A percentile compares a stretch with the other conserved stretches of the same genome.
phyloP scores from a whole-genome alignment of 1,284 basidiomycete genomes.

The Neotropicomus parvogracilis region DNA sequence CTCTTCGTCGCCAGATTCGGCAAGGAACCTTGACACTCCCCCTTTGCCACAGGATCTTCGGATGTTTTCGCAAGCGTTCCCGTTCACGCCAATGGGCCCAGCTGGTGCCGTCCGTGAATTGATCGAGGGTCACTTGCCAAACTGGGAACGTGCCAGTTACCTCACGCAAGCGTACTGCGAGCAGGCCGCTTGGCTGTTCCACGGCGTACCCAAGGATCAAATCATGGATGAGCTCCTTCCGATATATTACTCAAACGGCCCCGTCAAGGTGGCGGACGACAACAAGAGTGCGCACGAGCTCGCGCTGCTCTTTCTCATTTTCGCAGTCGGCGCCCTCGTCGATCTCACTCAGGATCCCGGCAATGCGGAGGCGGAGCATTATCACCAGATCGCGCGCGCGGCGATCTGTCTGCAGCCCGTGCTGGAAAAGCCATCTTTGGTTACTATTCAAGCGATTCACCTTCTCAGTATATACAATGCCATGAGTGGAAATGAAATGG shows the following conservation, averaged over 20 bases:
- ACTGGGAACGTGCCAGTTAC: conserved; percentile 42
- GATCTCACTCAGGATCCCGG: conserved; percentile 38
- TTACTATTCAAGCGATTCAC: conserved; percentile 62
- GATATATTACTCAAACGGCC: conserved; percentile 35
- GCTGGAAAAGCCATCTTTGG: conserved; percentile 62
- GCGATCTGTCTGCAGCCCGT: conserved; percentile 59
- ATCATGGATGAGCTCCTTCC: conserved; percentile 54
- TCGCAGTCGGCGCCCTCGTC: conserved; percentile 57
- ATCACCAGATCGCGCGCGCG: conserved; percentile 56
- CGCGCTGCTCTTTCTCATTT: conserved; percentile 58
- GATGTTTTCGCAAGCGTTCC: conserved; percentile 59
- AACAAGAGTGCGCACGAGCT: conserved; percentile 51
- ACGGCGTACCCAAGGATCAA: conserved; percentile 46
- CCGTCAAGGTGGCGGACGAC: conserved; percentile 23
- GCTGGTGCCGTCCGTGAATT: conserved; percentile 44
- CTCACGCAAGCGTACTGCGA: conserved; percentile 52
- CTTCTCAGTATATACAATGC: conserved; percentile 53
- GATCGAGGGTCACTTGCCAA: conserved; percentile 51
- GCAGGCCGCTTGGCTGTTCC: conserved; percentile 59
- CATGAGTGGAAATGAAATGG: conserved; percentile 41
- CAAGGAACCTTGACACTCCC: conserved; percentile 34
- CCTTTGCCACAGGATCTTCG: conserved; percentile 40
- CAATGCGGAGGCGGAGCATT: conserved; percentile 52
- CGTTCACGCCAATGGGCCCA: conserved; percentile 58
- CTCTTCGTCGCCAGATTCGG: conserved; percentile 31